Conservation (phyloP, 2,329 filamentous ascomycete genomes). For the Boeremia lycopersici region DNA sequence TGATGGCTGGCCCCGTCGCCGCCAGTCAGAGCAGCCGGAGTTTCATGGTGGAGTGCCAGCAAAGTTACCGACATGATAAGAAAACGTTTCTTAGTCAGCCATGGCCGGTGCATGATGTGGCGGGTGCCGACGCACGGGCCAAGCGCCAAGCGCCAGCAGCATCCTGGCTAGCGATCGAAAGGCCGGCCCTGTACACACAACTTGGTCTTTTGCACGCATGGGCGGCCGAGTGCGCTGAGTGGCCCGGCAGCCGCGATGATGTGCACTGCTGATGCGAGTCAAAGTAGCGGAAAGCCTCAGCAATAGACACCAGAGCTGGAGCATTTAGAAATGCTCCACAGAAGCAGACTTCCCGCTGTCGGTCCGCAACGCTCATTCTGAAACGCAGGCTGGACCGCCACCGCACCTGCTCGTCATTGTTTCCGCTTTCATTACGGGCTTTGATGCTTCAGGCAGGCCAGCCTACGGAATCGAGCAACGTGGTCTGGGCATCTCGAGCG, state of each 20-base stretch:
- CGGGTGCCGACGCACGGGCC: constrained; percentile 22
- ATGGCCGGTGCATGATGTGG: constrained; percentile 22
- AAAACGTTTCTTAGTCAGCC: constrained; percentile 31
- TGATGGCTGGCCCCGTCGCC: constrained; percentile 40
- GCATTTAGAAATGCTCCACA: constrained; percentile 17
- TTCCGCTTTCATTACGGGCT: constrained; percentile 37
- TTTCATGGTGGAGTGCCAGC: constrained; percentile 30
- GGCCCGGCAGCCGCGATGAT: constrained; percentile 44
- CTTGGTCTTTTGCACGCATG: constrained; percentile 18
- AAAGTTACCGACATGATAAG: constrained; percentile 20
- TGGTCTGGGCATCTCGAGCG: constrained; percentile 19
- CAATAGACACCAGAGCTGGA: constrained; percentile 2
- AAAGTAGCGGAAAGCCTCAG: constrained; percentile 21
- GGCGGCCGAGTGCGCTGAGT: constrained; percentile 25
- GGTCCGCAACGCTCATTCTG: constrained; percentile 36
- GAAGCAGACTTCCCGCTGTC: constrained; percentile 20
- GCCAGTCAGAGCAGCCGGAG: constrained; percentile 43
- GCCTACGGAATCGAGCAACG: constrained; percentile 20
- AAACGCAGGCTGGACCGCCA: constrained; percentile 41
- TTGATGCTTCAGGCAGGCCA: constrained; percentile 38
- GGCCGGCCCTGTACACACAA: constrained; percentile 35
- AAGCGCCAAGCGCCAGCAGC: constrained; percentile 5
- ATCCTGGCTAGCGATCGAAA: constrained; percentile 38
- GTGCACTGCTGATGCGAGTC: constrained; percentile 42
- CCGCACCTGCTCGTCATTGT: constrained; percentile 29